Conservation (phyloP, 2,329 filamentous ascomycete genomes). For the Fusarium redolens region DNA sequence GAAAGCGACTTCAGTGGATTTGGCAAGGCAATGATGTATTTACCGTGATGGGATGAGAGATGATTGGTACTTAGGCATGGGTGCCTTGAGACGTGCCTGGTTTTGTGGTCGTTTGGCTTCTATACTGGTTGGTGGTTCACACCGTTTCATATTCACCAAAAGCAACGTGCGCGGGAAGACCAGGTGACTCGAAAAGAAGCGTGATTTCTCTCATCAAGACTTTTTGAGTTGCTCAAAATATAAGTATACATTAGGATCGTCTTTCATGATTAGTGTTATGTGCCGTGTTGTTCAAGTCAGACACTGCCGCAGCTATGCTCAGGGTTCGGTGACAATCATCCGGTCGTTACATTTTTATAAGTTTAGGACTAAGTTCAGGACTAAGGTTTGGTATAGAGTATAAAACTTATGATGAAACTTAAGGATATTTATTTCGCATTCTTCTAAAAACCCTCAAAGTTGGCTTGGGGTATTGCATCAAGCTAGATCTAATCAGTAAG, state of each 20-base stretch:
- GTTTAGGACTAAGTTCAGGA: too few species aligned
- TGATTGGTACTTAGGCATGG: neutral
- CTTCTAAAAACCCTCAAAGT: too few species aligned
- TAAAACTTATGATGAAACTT: too few species aligned
- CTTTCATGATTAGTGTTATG: neutral
- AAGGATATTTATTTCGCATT: too few species aligned
- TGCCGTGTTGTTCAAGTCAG: too few species aligned
- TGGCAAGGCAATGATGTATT: constrained; percentile 1
- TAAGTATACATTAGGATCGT: neutral
- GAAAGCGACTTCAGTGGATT: neutral
- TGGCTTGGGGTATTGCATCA: too few species aligned
- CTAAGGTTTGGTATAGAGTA: too few species aligned
- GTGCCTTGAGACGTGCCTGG: neutral
- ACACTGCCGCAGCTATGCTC: neutral
- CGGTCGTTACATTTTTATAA: neutral
- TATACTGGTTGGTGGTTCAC: neutral
- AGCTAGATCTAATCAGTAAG: too few species aligned
- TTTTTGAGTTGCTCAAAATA: neutral
- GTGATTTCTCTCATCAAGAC: too few species aligned
- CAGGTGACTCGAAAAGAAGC: neutral
- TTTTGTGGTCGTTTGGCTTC: constrained; percentile 4
- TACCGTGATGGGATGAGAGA: neutral
- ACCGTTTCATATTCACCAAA: neutral
- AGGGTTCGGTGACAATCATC: neutral
- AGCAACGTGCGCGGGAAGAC: neutral